Evolutionary conservation across 441 rosid species (phyloP), one percentile per base, ranked within the genome.

Genomic region (Erodium moschatum): DNA sequence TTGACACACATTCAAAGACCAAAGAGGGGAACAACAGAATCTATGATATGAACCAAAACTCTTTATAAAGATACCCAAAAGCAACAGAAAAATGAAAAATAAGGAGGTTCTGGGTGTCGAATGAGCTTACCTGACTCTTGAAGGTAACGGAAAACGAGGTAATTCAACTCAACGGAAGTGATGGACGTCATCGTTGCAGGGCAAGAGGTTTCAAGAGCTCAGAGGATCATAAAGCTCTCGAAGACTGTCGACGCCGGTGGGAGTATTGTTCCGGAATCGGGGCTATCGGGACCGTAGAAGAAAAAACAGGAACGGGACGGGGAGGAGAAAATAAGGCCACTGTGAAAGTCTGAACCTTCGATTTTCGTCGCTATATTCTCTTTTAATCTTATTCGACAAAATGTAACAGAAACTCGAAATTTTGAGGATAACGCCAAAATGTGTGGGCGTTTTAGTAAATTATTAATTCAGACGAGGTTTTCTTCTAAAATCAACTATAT

Each of bases 71-170:
- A 31, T 50, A n/a, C 31, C 16, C 7, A 33, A 8, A 42, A 21
- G n/a, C n/a, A 38, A 1, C 1, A 18, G 56, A 29, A 19, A 54
- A 21, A 7, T 31, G 6, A 18, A 2, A 15, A 20, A 12, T 15
- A 38, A 29, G 1, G 15, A 65, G 63, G 52, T 61, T 33, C 76
- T 27, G 9, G 24, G 27, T 19, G 15, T 5, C 21, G 61, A 15
- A 54, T 15, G 61, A 54, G 24, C 61, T 54, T 29, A 88, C 99
- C 97, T 68, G 99, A 94, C 71, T 94, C 99, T 69, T 87, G 97
- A 81, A 94, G 93, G 77, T 91, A 94, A 11, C 97, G 97, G 78
- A 91, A 94, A 69, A 91, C 85, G 67, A 94, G 91, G 80, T 80
- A 89, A 81, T 94, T 94, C 84, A 94, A 70, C 66, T 90, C 97